These are phyloP conservation scores for Trichoderma aggressivum DNA, from an alignment of 2,329 filamentous ascomycete species.

Conservation along the genomic window DNA sequence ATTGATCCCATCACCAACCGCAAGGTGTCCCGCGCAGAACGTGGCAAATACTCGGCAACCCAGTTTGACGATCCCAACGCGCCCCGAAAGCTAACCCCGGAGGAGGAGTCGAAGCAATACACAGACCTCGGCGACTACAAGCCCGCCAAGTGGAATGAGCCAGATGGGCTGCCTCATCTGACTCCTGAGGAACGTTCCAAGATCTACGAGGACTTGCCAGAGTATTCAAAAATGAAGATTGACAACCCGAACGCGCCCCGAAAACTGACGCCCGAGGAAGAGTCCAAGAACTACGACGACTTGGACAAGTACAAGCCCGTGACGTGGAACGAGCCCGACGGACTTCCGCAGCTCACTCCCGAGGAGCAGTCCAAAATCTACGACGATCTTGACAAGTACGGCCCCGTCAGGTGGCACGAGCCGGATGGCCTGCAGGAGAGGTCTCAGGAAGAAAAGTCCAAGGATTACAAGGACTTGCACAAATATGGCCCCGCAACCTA, in stretches of 20 bases:
- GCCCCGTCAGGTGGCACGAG: conserved; percentile 30
- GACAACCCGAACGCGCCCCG: conserved; percentile 29
- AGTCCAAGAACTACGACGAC: conserved; percentile 39
- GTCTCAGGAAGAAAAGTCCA: conserved; percentile 34
- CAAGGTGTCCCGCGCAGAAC: conserved; percentile 36
- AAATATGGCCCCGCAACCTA: conserved; percentile 36
- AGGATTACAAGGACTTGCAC: conserved; percentile 40
- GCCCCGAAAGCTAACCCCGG: conserved; percentile 27
- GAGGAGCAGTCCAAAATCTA: conserved; percentile 38
- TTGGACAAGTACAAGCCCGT: conserved; percentile 35
- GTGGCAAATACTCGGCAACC: conserved; percentile 34
- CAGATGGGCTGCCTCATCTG: conserved; percentile 26
- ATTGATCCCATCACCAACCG: conserved; percentile 61
- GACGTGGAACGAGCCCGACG: conserved; percentile 36
- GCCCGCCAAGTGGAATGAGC: conserved; percentile 31
- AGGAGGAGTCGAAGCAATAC: conserved; percentile 33
- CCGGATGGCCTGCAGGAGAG: conserved; percentile 30
- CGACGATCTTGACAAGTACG: conserved; percentile 35
- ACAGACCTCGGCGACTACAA: conserved; percentile 36
- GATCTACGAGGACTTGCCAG: conserved; percentile 34
- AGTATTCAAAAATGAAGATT: conserved; percentile 32
- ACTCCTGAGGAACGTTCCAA: conserved; percentile 32
- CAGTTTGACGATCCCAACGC: conserved; percentile 37
- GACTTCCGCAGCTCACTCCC: conserved; percentile 27
- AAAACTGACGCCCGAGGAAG: conserved; percentile 31